Conservation (phyloP, 148 eudicot genomes). For the Fallopia convolvulus region DNA sequence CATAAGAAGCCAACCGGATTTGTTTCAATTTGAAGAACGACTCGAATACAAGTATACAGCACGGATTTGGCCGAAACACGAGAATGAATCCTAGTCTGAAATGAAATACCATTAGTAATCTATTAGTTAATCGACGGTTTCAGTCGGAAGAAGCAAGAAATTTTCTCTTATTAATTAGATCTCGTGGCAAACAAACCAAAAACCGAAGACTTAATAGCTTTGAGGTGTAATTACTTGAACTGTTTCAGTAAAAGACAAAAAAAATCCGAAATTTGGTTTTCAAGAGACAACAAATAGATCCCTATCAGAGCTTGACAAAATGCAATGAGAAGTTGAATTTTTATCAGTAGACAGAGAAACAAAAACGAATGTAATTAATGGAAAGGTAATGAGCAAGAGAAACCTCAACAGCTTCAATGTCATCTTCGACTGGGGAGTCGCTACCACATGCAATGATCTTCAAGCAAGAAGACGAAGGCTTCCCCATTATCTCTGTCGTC, state of each 20-base stretch:
- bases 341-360: not conserved
- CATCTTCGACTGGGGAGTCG: conserved; percentile 48
- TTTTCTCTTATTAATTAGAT: not conserved
- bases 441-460: conserved; percentile 74
- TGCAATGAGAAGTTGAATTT: not conserved
- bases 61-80: not conserved
- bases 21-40: not conserved
- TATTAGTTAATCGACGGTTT: not conserved
- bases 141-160: not conserved
- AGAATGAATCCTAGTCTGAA: not conserved
- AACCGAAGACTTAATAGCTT: not conserved
- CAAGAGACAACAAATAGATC: not conserved
- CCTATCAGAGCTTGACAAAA: not conserved
- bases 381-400: not conserved
- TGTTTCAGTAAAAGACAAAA: conserved; percentile 8
- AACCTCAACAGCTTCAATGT: conserved; percentile 40
- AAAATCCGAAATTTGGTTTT: not conserved
- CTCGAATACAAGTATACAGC: not conserved
- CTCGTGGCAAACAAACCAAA: not conserved
- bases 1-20: not conserved
- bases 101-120: not conserved
- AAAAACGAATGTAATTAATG: not conserved
- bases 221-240: not conserved
- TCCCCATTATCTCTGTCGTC: conserved; percentile 15
- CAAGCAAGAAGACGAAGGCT: conserved; percentile 48